These are phyloP conservation scores for Colletotrichum spinosum DNA, from an alignment of 2,329 filamentous ascomycete genomes.

Conservation along the genomic window DNA sequence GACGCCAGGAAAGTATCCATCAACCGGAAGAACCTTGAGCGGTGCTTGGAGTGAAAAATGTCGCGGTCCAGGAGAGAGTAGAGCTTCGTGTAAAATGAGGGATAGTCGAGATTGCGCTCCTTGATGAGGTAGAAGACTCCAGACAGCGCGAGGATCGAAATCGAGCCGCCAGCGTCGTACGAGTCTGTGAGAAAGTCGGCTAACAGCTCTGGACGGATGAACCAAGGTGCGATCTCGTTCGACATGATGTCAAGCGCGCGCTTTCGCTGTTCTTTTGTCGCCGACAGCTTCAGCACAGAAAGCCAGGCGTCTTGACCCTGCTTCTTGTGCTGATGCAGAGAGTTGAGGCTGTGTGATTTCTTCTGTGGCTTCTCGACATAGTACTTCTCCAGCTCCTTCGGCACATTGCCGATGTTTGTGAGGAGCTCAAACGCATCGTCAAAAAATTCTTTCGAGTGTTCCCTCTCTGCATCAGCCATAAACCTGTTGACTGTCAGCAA, in stretches of 20 bases:
- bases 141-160: constrained; percentile 87
- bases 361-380: constrained; percentile 74
- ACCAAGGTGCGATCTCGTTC: constrained; percentile 87
- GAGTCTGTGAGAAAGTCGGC: constrained; percentile 98
- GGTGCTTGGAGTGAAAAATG: constrained; percentile 92
- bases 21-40: constrained; percentile 92
- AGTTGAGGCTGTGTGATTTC: constrained; percentile 74
- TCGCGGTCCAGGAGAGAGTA: constrained; percentile 91
- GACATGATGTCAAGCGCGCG: constrained; percentile 80
- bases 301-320: constrained; percentile 90
- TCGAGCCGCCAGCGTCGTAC: constrained; percentile 87
- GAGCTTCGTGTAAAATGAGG: constrained; percentile 91
- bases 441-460: constrained; percentile 53
- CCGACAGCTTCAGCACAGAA: constrained; percentile 74
- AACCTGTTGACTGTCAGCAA: constrained; percentile 43
- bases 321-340: constrained; percentile 78
- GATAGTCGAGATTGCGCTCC: constrained; percentile 95
- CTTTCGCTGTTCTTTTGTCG: constrained; percentile 82
- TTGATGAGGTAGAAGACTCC: constrained; percentile 96
- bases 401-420: constrained; percentile 76
- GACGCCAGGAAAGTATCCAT: constrained; percentile 91
- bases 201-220: constrained; percentile 85
- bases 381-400: constrained; percentile 76
- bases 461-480: constrained; percentile 43
- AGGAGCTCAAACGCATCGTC: constrained; percentile 72